Percentiles rank a stretch among this genome's conserved stretches.
Conservation (phyloP, 73 alveolate genomes). For the Paramecium tetraurelia region DNA sequence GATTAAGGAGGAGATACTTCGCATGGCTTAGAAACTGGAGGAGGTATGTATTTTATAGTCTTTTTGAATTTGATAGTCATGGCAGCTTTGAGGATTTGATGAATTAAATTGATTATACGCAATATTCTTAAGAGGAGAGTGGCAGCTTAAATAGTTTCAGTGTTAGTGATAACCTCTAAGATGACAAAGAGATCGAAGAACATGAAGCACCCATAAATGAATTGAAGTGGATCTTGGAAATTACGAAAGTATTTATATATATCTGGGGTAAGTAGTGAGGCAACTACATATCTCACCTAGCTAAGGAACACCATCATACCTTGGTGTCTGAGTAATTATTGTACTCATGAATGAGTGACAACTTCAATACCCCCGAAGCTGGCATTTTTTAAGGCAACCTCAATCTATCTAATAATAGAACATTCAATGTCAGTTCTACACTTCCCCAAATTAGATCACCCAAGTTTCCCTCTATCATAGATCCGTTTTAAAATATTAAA, state of each 20-base stretch:
- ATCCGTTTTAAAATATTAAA: conserved; percentile 16
- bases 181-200: not conserved
- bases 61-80: not conserved
- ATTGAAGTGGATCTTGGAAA: not conserved
- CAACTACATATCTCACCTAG: not conserved
- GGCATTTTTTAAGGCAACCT: not conserved
- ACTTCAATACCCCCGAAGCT: not conserved
- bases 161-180: not conserved
- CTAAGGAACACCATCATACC: not conserved
- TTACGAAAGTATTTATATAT: not conserved
- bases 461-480: not conserved
- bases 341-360: not conserved
- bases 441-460: not conserved
- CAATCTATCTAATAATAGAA: not conserved
- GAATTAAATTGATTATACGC: not conserved
- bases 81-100: not conserved
- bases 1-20: not conserved
- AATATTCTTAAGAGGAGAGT: not conserved
- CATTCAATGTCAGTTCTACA: not conserved
- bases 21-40: not conserved
- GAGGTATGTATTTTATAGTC: not conserved
- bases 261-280: conserved; percentile 20
- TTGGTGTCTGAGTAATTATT: conserved; percentile 13
- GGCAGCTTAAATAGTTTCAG: not conserved
- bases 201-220: conserved; percentile 9